phyloP scores from a whole-genome alignment of 1,139 yeast genomes.

The Hemisphaericaspora xylofermentans region DNA sequence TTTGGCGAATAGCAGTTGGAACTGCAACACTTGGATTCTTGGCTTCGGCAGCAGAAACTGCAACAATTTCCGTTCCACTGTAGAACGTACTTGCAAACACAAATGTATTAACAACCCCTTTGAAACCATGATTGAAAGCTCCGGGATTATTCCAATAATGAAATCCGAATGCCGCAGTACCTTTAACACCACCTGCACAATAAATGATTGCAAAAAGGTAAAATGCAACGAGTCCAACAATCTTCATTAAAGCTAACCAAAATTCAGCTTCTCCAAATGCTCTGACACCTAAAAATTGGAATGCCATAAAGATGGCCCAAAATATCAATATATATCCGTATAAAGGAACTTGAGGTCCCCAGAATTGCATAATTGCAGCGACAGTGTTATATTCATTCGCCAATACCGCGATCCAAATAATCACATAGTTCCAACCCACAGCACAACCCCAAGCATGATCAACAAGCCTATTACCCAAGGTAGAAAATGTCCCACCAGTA shows the following conservation, averaged over 20 bases:
- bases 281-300: constrained; percentile 57
- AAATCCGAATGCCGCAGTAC: constrained; percentile 51
- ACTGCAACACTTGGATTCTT: constrained; percentile 55
- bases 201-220: constrained; percentile 59
- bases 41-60: constrained; percentile 57
- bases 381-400: constrained; percentile 60
- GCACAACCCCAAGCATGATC: constrained; percentile 62
- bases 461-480: constrained; percentile 50
- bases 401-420: constrained; percentile 60
- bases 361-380: constrained; percentile 51
- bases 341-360: constrained; percentile 62
- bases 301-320: constrained; percentile 52
- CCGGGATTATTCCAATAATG: constrained; percentile 55
- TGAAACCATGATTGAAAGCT: constrained; percentile 52
- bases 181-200: constrained; percentile 66
- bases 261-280: constrained; percentile 70
- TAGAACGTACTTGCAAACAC: constrained; percentile 66
- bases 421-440: constrained; percentile 62
- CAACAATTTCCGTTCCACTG: constrained; percentile 58
- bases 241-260: constrained; percentile 59
- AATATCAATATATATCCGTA: constrained; percentile 58
- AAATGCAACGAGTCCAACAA: constrained; percentile 55
- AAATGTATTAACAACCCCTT: constrained; percentile 68
- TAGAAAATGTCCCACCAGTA: constrained; percentile 55
- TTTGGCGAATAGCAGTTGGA: constrained; percentile 59